phyloP scores from a whole-genome alignment of 2,329 filamentous ascomycete species.

The Phialophora macrospora region DNA sequence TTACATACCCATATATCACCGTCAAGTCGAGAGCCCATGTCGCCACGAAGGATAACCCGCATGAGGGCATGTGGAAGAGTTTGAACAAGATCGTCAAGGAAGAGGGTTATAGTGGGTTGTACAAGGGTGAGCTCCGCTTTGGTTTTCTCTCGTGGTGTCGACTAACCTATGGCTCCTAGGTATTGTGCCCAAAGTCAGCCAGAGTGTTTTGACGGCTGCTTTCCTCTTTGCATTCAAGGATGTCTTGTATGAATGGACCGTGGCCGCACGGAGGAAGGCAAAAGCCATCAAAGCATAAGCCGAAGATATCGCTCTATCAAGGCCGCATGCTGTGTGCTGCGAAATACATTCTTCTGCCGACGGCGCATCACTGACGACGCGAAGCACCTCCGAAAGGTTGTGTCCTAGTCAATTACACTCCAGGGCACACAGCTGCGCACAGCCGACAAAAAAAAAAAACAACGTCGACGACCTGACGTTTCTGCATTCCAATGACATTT shows the following conservation, averaged over 20 bases:
- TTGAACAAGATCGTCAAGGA: slow-evolving; percentile 80
- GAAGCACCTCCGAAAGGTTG: neutral
- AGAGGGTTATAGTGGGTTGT: slow-evolving; percentile 89
- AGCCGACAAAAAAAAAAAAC: too few species aligned
- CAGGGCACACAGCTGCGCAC: neutral
- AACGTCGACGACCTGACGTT: neutral
- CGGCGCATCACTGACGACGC: neutral
- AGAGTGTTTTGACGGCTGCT: slow-evolving; percentile 94
- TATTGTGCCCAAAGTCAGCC: slow-evolving; percentile 93
- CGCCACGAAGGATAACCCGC: slow-evolving; percentile 73
- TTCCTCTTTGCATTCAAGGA: slow-evolving; percentile 99
- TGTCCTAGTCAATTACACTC: neutral
- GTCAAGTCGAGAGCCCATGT: slow-evolving; percentile 99
- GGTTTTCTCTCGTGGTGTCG: slow-evolving; percentile 1
- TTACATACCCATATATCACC: slow-evolving; percentile 98
- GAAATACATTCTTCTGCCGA: neutral
- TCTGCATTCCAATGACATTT: neutral
- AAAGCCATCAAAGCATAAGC: slow-evolving; percentile 29
- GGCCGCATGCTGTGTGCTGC: neutral
- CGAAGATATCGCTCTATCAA: neutral
- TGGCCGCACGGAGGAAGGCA: slow-evolving; percentile 28
- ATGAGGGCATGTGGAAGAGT: slow-evolving; percentile 78
- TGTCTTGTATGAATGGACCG: slow-evolving; percentile 72
- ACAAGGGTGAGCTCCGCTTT: slow-evolving; percentile 62
- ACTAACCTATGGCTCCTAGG: slow-evolving; percentile 58